Evolutionary conservation across 1,284 basidiomycete genomes (phyloP), one percentile per base, ranked within the genome.

Genomic region (Microbotryum silenes-acaulis): DNA sequence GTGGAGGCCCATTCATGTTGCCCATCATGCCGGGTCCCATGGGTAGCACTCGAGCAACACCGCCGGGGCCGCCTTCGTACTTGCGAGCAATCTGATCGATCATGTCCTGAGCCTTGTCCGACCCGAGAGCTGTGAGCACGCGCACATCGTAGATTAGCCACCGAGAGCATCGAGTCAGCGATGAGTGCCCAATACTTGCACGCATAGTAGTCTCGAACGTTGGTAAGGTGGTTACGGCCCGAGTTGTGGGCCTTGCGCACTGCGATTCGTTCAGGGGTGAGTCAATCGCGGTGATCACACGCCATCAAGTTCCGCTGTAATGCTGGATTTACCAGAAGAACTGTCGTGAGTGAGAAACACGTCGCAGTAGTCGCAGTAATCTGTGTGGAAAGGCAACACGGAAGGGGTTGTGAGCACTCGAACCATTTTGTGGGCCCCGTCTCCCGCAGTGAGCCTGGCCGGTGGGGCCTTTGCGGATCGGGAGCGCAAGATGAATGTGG

Each of bases 221-320:
- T 98, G 56, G 90, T 82, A 49, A 97, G 81, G 75, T 98, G 94
- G 77, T 98, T 98, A 63, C 93, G 82, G 64, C 94, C 94, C 67
- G 86, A 91, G 78, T 97, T 97, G 77, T 98, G 94, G 53, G 94
- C 94, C 78, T 97, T 97, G 68, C 94, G 88, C 44, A 97, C 94
- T 90, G 75, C 60, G 54, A 16, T 42, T 12, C 37, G 12, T 42
- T 42, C 12, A 42, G 14, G 37, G 37, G 37, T 6, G 37, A 42
- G 37, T 42, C 37, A 42, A 4, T 42, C 12, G 37, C 16, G 37
- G 37, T 42, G 37, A 42, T 42, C 16, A 42, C 37, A 42, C 2
- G 37, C 37, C 12, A 6, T 42, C 12, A 12, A 42, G 37, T 18
- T 42, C 16, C 12, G 16, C 37, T 18, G 6, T 42, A 25, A 27